A percentile compares a stretch with the other conserved stretches of the same genome.
These are phyloP conservation scores for Obba rivulosa DNA, from an alignment of 768 basidiomycete genomes.

Conservation along the genomic window DNA sequence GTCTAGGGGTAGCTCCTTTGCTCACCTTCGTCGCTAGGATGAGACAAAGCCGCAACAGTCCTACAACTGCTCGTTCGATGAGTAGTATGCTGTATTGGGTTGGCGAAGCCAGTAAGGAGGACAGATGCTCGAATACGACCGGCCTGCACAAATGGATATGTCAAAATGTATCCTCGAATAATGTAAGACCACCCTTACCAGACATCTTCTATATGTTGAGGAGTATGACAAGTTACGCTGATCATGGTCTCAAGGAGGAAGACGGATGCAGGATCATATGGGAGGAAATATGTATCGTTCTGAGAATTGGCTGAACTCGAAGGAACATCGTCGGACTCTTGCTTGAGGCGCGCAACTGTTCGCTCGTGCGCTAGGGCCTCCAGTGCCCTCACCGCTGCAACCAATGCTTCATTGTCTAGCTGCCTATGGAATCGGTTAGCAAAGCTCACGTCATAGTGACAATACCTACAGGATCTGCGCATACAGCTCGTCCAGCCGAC, in stretches of 20 bases:
- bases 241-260: slow-evolving; percentile 95
- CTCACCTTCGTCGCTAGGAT: slow-evolving; percentile 76
- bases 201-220: slow-evolving; percentile 77
- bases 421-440: slow-evolving; percentile 40
- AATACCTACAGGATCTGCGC: slow-evolving; percentile 79
- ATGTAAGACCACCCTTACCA: slow-evolving; percentile 52
- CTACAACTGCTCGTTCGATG: slow-evolving; percentile 91
- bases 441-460: neutral
- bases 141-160: slow-evolving; percentile 54
- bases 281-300: slow-evolving; percentile 50
- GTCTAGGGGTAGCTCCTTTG: neutral
- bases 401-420: slow-evolving; percentile 71
- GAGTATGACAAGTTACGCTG: slow-evolving; percentile 75
- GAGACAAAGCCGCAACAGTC: slow-evolving; percentile 76
- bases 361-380: slow-evolving; percentile 88
- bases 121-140: slow-evolving; percentile 89
- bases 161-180: neutral
- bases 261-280: slow-evolving; percentile 94
- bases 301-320: slow-evolving; percentile 26
- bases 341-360: slow-evolving; percentile 73
- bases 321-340: slow-evolving; percentile 56
- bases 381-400: slow-evolving; percentile 81
- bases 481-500: slow-evolving; percentile 91
- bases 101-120: slow-evolving; percentile 70
- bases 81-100: slow-evolving; percentile 84